phyloP scores from a whole-genome alignment of 208 protist species.

The Trypanosoma conorhini region DNA sequence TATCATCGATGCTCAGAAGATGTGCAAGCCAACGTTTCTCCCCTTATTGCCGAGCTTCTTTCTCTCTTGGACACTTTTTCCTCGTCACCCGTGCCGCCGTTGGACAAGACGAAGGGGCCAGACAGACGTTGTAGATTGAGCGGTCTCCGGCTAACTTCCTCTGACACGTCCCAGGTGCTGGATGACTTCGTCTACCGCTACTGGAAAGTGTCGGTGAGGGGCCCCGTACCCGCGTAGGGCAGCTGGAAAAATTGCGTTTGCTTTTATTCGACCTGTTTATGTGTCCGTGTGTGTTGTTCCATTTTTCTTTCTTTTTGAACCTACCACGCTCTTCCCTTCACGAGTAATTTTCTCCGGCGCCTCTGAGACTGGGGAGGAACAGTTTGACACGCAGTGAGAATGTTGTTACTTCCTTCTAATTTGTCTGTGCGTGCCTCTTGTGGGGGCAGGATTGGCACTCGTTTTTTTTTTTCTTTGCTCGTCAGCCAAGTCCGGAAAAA shows the following conservation, averaged over 20 bases:
- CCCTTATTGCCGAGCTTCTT: conserved; percentile 32
- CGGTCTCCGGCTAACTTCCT: conserved; percentile 12
- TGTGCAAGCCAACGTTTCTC: conserved; percentile 28
- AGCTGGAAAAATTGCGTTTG: neutral
- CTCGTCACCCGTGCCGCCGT: neutral
- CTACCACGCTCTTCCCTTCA: no score
- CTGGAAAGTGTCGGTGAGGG: conserved; percentile 8
- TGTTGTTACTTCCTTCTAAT: conserved; percentile 2
- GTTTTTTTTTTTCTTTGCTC: conserved; percentile 4
- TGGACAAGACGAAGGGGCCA: conserved; percentile 16
- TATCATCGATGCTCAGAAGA: conserved; percentile 33
- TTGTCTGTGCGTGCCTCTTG: neutral
- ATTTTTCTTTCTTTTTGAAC: neutral
- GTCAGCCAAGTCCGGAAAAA: neutral
- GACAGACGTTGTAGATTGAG: conserved; percentile 19
- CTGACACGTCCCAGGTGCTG: neutral
- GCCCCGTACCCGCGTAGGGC: neutral
- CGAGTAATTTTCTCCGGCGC: neutral
- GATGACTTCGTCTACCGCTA: conserved; percentile 23
- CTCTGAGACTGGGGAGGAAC: neutral
- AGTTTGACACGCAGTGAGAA: neutral
- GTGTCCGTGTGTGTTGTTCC: conserved; percentile 6
- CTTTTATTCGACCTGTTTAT: conserved; percentile 6
- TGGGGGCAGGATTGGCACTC: neutral
- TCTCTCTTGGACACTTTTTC: conserved; percentile 31